Evolutionary conservation across 371 early-diverging fungal species (phyloP).

Genomic region (Dichotomocladium elegans): DNA sequence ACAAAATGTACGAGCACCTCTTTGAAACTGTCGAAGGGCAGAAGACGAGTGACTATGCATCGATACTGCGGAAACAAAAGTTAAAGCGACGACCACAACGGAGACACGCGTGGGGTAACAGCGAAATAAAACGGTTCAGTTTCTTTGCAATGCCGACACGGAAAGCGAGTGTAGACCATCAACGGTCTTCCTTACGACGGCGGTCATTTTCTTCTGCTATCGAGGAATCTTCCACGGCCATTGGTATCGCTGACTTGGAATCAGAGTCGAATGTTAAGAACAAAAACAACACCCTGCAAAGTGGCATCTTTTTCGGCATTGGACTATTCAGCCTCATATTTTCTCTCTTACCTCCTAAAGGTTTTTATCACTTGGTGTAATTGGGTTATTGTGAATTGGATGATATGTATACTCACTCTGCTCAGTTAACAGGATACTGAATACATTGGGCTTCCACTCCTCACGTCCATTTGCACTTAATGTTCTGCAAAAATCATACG

Average conservation of each 20-base stretch:
- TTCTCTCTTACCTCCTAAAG: constrained; percentile 43
- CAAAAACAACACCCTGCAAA: constrained; percentile 25
- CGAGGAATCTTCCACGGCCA: not conserved
- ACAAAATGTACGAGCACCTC: constrained; percentile 45
- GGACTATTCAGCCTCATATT: constrained; percentile 45
- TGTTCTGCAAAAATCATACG: constrained; percentile 32
- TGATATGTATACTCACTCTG: no score
- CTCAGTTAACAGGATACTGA: constrained; percentile 38
- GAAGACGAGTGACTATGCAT: constrained; percentile 39
- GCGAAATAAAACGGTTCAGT: constrained; percentile 29
- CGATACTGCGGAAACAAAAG: constrained; percentile 13
- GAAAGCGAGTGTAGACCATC: constrained; percentile 13
- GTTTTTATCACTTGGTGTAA: constrained; percentile 10
- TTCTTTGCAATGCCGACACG: constrained; percentile 15
- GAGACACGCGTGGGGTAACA: constrained; percentile 2
- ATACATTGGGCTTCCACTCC: constrained; percentile 46
- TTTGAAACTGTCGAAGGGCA: constrained; percentile 38
- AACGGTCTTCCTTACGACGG: not conserved
- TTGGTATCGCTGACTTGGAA: not conserved
- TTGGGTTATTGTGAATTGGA: not conserved
- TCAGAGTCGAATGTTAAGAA: not conserved
- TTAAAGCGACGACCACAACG: not conserved
- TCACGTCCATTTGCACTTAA: constrained; percentile 47
- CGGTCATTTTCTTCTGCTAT: not conserved
- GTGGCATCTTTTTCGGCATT: constrained; percentile 44